Evolutionary conservation across 1,284 basidiomycete genomes (phyloP), one percentile per base, ranked within the genome.

Genomic region (Tylopilus sp.): DNA sequence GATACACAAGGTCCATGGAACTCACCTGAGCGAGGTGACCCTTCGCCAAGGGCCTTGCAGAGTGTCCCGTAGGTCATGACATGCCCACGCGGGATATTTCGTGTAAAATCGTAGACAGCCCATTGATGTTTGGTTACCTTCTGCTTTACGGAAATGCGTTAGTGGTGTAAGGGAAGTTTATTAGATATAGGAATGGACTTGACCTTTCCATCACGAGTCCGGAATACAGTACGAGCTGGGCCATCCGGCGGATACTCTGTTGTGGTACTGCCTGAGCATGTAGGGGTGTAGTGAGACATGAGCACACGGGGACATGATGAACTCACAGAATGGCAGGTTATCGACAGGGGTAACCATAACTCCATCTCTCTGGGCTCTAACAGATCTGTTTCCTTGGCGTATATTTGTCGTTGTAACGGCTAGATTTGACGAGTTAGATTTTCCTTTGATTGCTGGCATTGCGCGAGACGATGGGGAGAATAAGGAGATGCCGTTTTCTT

Each of bases 1-100:
- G n/a, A n/a, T n/a, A n/a, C n/a, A n/a, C n/a, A n/a, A n/a, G n/a
- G n/a, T n/a, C n/a, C n/a, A 27, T 21, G 35, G 45, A 9, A 68
- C 82, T 19, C 72, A 87, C 87, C 86, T 71, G 88, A 89, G 16
- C 88, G 86, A 31, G 88, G 86, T 10, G 88, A 89, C 8, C 88
- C 88, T 33, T 73, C 68, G 4, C 87, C 85, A 12, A 88, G 77
- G 7, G 83, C 83, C 6, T 72, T 68, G 55, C 83, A 84, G n/a
- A 89, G 79, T 23, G 83, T 81, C 68, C 88, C 88, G 72, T 90
- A 90, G 0, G 87, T 89, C 35, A 83, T 82, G 4, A 90, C 85
- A 48, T 80, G 84, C 2, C 88, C 88, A 7, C 65, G 71, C 2
- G 88, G 88, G 39, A 89, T 86, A 2, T 75, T 82, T 37, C 78